phyloP scores from a whole-genome alignment of 2,329 filamentous ascomycete genomes.

The Arthrobotrys conoides region DNA sequence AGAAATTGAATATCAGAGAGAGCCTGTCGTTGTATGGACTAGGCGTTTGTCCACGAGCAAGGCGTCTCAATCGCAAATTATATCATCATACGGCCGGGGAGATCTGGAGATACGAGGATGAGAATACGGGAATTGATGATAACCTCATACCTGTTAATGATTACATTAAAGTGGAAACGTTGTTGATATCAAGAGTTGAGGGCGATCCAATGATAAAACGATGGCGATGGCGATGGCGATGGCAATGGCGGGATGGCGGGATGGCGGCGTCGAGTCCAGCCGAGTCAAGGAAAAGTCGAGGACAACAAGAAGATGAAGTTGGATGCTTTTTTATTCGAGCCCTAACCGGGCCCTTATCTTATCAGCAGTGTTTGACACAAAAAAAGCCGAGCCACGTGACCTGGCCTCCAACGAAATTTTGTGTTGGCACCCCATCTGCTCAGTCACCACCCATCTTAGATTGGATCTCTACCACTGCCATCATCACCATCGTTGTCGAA shows the following conservation, averaged over 20 bases:
- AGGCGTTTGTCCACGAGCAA: conserved; percentile 88
- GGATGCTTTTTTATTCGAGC: conserved; percentile 20
- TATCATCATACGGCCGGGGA: conserved; percentile 79
- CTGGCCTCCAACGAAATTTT: conserved; percentile 44
- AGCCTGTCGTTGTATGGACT: conserved; percentile 82
- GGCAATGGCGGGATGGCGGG: background rate
- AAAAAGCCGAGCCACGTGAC: conserved; percentile 41
- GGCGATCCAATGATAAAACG: too few relatives aligned
- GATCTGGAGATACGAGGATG: conserved; percentile 41
- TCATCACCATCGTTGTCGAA: conserved; percentile 24
- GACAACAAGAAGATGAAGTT: too few relatives aligned
- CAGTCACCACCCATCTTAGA: conserved; percentile 33
- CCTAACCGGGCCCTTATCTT: conserved; percentile 57
- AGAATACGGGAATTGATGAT: conserved; percentile 56
- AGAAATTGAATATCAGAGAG: conserved; percentile 89
- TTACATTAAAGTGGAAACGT: background rate
- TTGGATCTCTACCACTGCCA: conserved; percentile 35
- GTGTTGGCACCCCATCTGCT: conserved; percentile 46
- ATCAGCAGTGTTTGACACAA: conserved; percentile 9
- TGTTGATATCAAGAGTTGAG: background rate
- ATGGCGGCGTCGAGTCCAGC: background rate
- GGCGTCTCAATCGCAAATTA: conserved; percentile 99
- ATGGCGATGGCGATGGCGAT: too few relatives aligned
- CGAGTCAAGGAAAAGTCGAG: background rate
- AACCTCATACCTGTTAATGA: conserved; percentile 62